These are phyloP conservation scores for Hypoxylon sp. DNA, from an alignment of 2,329 filamentous ascomycete species.

Conservation along the genomic window DNA sequence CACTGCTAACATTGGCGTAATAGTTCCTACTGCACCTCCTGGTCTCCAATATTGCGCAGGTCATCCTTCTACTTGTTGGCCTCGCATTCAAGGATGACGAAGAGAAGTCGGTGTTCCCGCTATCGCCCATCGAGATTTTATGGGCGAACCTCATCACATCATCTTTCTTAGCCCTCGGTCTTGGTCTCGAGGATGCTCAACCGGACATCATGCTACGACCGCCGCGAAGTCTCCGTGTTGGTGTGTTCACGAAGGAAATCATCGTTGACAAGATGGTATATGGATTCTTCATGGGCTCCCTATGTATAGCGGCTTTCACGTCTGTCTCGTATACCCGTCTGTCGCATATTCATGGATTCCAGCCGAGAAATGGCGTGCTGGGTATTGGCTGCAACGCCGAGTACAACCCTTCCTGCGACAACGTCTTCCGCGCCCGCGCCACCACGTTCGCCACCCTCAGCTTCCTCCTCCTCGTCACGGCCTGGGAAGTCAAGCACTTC, in stretches of 20 bases:
- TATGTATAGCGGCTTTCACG: conserved; percentile 69
- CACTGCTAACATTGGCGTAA: neutral
- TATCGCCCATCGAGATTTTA: conserved; percentile 76
- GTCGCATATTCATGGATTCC: conserved; percentile 52
- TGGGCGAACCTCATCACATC: conserved; percentile 81
- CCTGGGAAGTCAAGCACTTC: conserved; percentile 79
- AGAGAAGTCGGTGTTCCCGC: conserved; percentile 70
- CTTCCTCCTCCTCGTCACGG: conserved; percentile 72
- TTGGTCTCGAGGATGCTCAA: conserved; percentile 74
- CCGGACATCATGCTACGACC: conserved; percentile 72
- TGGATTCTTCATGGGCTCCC: conserved; percentile 67
- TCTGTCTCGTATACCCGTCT: conserved; percentile 59
- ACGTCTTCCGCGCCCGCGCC: conserved; percentile 70
- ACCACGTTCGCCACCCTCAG: conserved; percentile 74
- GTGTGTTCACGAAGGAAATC: conserved; percentile 70
- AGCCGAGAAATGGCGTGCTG: conserved; percentile 52
- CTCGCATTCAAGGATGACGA: conserved; percentile 71
- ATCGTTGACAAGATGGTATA: conserved; percentile 73
- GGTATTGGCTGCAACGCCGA: conserved; percentile 65
- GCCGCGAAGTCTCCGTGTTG: conserved; percentile 66
- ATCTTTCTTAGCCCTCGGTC: conserved; percentile 73
- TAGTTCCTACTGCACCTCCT: conserved; percentile 71
- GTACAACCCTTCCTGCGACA: conserved; percentile 58
- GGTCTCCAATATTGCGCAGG: conserved; percentile 75
- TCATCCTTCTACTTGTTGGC: conserved; percentile 72